phyloP scores from a whole-genome alignment of 257 asterid genomes.

The Petrea volubilis region DNA sequence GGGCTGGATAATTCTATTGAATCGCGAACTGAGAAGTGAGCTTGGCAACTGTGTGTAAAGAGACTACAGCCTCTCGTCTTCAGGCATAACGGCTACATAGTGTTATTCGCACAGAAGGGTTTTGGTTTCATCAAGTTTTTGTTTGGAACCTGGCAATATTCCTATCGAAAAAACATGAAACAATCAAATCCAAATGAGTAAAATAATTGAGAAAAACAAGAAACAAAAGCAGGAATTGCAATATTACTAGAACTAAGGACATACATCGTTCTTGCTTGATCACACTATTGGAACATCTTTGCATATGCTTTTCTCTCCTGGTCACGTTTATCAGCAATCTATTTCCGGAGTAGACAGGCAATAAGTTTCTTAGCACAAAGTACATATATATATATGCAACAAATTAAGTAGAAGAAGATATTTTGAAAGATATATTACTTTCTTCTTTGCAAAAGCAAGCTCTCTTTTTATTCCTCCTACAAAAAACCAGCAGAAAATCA shows the following conservation, averaged over 20 bases:
- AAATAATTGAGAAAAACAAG: constrained; percentile 9
- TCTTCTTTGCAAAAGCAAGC: constrained; percentile 56
- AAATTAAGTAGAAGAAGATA: not conserved
- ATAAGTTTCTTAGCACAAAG: no score
- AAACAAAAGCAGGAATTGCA: not conserved
- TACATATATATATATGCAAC: no score
- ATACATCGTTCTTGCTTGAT: constrained; percentile 18
- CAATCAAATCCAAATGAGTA: not conserved
- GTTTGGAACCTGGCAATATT: constrained; percentile 1
- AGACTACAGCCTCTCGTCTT: not conserved
- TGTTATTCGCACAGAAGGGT: not conserved
- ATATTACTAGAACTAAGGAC: not conserved
- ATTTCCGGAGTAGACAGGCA: constrained; percentile 10
- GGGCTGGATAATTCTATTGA: not conserved
- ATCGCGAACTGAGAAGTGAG: not conserved
- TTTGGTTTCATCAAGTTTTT: not conserved
- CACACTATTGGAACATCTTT: constrained; percentile 51
- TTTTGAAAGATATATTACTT: constrained; percentile 30
- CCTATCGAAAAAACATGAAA: not conserved
- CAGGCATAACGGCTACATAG: constrained; percentile 4
- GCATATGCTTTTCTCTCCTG: constrained; percentile 59
- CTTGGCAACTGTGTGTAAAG: not conserved
- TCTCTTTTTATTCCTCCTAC: constrained; percentile 61
- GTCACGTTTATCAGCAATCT: constrained; percentile 58
- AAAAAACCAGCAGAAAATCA: constrained; percentile 21